phyloP scores from a whole-genome alignment of 345 rosid genomes.

The Physaria fendleri region DNA sequence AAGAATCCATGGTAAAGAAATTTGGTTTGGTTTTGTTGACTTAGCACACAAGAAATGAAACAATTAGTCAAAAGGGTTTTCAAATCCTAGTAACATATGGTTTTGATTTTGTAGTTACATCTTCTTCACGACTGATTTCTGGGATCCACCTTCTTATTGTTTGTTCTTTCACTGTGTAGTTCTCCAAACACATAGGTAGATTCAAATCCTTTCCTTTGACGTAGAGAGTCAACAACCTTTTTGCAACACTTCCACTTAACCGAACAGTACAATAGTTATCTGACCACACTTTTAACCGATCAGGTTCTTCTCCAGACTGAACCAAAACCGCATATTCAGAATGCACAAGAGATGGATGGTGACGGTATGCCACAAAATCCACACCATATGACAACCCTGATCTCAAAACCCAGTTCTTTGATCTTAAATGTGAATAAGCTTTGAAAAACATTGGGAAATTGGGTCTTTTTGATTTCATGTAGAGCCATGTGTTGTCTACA shows the following conservation, averaged over 20 bases:
- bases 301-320: neutral
- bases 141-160: constrained; percentile 58
- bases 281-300: constrained; percentile 1
- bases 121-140: constrained; percentile 49
- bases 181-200: constrained; percentile 33
- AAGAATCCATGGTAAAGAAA: too few relatives aligned
- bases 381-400: constrained; percentile 62
- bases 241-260: constrained; percentile 59
- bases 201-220: constrained; percentile 24
- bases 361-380: constrained; percentile 49
- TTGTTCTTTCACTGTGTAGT: constrained; percentile 43
- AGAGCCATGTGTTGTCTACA: constrained; percentile 39
- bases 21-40: too few relatives aligned
- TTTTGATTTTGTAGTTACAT: too few relatives aligned
- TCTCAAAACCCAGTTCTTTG: constrained; percentile 62
- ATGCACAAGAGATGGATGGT: constrained; percentile 17
- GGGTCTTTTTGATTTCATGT: constrained; percentile 30
- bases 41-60: too few relatives aligned
- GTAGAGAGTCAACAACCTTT: constrained; percentile 43
- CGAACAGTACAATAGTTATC: constrained; percentile 32
- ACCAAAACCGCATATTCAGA: neutral
- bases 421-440: constrained; percentile 58
- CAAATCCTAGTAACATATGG: too few relatives aligned
- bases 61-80: too few relatives aligned
- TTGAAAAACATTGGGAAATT: constrained; percentile 46